Conservation (phyloP, 768 basidiomycete species). For the Asterophora lycoperdoides region DNA sequence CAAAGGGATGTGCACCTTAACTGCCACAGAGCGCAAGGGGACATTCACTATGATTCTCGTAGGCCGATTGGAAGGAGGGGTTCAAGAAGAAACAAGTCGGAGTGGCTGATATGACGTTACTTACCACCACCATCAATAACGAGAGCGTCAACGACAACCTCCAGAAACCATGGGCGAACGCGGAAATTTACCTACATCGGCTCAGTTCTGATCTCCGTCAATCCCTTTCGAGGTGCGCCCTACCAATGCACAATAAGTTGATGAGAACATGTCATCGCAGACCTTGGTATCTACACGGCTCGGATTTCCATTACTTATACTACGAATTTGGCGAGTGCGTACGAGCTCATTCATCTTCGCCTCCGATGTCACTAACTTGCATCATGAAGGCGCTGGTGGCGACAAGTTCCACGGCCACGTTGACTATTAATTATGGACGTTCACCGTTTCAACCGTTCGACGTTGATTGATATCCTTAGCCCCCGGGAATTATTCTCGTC, state of each 20-base stretch:
- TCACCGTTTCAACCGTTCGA: too few species aligned
- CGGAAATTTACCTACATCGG: constrained; percentile 99
- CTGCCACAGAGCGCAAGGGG: constrained; percentile 5
- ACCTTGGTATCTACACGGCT: constrained; percentile 98
- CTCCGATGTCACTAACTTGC: too few species aligned
- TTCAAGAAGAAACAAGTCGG: constrained; percentile 99
- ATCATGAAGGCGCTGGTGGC: too few species aligned
- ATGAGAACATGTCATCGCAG: constrained; percentile 34
- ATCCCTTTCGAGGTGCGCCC: constrained; percentile 84
- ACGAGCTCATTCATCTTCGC: neutral
- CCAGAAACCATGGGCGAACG: constrained; percentile 92
- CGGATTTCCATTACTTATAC: constrained; percentile 67
- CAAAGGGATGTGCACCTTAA: constrained; percentile 51
- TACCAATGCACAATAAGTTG: neutral
- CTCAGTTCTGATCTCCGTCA: constrained; percentile 97
- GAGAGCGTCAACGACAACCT: constrained; percentile 97
- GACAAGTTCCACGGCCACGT: too few species aligned
- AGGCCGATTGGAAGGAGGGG: constrained; percentile 99
- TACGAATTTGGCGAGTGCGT: constrained; percentile 53
- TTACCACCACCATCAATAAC: constrained; percentile 96
- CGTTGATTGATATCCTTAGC: too few species aligned
- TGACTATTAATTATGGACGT: too few species aligned
- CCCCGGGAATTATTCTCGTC: too few species aligned
- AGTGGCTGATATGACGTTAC: constrained; percentile 96
- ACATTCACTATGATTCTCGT: constrained; percentile 3